Evolutionary conservation across 164 flowering plant genomes (phyloP), one percentile per base, ranked within the genome.

Genomic region (Malania oleifera): DNA sequence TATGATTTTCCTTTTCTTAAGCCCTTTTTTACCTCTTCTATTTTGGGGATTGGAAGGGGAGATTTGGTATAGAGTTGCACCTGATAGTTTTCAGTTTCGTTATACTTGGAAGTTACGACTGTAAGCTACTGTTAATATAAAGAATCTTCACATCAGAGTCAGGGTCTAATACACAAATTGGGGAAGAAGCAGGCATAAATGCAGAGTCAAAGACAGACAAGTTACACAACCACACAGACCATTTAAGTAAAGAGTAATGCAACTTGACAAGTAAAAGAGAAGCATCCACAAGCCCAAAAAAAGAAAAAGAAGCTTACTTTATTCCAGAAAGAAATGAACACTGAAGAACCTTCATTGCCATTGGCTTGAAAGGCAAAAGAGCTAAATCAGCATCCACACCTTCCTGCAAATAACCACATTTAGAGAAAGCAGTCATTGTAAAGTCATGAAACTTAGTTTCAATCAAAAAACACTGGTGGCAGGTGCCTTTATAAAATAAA

Each of bases 291-390:
- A 17, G 11, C 7, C 7, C 11, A 7, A 20, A 43, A 17, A 43
- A 6, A 43, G 24, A 23, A 50, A 50, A 47, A 5, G 18, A 18
- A 15, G 13, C 80, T 61, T 73, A 91, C 98, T 65, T 73, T 55
- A 84, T 79, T 67, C 97, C 98, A 56, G 96, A 84, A 52, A 80
- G 74, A 75, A 89, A 89, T 14, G 95, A 83, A 60, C 98, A 89
- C 46, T 82, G 83, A 59, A 86, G 85, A 60, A 92, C 86, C 70
- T 83, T 87, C 86, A 92, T 86, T 49, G 66, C 68, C 69, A 86
- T 62, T 57, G 95, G 96, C 75, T 79, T 68, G 71, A 79, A 92
- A 57, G 97, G 98, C 41, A 82, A 64, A 37, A 87, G 75, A 53
- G 86, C 82, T 56, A 87, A 46, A 51, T 73, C 80, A 37, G 77